Base-by-base conservation (phyloP, 1,284 basidiomycete species). In the Malassezia japonica region DNA sequence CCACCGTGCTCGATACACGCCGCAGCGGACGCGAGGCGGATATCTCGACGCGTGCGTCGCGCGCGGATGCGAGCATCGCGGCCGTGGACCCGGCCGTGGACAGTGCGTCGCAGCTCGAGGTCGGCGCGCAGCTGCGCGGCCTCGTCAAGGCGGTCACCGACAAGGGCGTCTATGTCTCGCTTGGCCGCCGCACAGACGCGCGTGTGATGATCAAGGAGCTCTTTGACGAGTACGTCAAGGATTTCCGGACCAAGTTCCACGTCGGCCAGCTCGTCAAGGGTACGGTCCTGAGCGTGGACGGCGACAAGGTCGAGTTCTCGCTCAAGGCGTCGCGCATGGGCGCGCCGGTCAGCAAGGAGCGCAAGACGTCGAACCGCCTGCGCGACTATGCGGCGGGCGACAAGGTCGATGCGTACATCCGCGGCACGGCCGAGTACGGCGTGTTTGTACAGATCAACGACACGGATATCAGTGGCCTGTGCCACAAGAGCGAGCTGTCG, bases 131-230 rank as follows among this genome's bases (percentile, higher is more conserved):
- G 28, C 41, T 61, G 16, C 80, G 88, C 46, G 92, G 92, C 10
- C 87, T 94, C 69, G 81, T 96, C 69, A 92, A 89, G 76, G 85
- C 82, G 59, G 78, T 96, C 37, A 80, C 83, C 18, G 84, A 88
- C 43, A 59, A 63, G 21, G 92, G 92, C 13, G 72, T 98, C n/a
- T 96, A 94, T 66, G 87, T 98, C 4, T 81, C 82, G 33, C 75
- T 98, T 20, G 88, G 87, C 15, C 80, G 84, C 42, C 80, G 80
- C 41, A 76, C 94, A 28, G 87, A 89, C 65, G 91, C 86, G 46
- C 82, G 92, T 20, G 84, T 96, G 21, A 89, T 92, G 75, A 96
- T 96, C 72, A 84, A 82, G 71, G 88, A 95, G 75, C 79, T 94
- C 12, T 67, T 69, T 28, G 70, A 72, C 54, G 60, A 27, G 87